Percentiles rank a stretch among this genome's conserved stretches.
phyloP scores from a whole-genome alignment of 2,329 filamentous ascomycete species.

The Domatiomyces globalis region DNA sequence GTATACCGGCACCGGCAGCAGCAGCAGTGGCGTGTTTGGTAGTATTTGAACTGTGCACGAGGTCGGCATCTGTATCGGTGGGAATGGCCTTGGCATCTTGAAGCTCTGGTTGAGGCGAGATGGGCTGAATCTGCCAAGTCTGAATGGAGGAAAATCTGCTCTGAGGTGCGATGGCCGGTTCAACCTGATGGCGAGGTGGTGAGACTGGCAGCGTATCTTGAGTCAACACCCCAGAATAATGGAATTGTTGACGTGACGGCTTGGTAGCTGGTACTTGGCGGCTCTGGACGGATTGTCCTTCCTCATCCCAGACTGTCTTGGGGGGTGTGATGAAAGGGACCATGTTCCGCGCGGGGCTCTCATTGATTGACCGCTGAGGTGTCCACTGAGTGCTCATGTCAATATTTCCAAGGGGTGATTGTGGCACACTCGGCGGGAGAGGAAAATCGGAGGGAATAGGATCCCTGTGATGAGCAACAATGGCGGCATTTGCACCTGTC shows the following conservation, averaged over 20 bases:
- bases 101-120: not conserved
- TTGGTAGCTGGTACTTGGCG: constrained; percentile 2
- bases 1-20: constrained; percentile 6
- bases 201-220: constrained; percentile 12
- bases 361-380: constrained; percentile 24
- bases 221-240: constrained; percentile 22
- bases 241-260: constrained; percentile 8
- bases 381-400: constrained; percentile 32
- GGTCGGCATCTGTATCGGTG: not conserved
- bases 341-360: constrained; percentile 20
- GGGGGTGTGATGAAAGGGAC: constrained; percentile 26
- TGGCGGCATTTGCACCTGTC: constrained; percentile 13
- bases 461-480: constrained; percentile 9
- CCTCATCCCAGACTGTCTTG: constrained; percentile 29
- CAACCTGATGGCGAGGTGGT: not conserved
- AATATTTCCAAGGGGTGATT: constrained; percentile 20
- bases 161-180: constrained; percentile 7
- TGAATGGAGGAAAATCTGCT: constrained; percentile 23
- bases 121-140: constrained; percentile 7
- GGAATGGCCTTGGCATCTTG: not conserved
- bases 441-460: constrained; percentile 14
- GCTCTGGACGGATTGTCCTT: constrained; percentile 26
- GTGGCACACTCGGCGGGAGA: constrained; percentile 15
- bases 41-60: not conserved
- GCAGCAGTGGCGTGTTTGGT: constrained; percentile 15